These are phyloP conservation scores for Aspergillus aculeatinus DNA, from an alignment of 2,329 filamentous ascomycete genomes.

Conservation along the genomic window DNA sequence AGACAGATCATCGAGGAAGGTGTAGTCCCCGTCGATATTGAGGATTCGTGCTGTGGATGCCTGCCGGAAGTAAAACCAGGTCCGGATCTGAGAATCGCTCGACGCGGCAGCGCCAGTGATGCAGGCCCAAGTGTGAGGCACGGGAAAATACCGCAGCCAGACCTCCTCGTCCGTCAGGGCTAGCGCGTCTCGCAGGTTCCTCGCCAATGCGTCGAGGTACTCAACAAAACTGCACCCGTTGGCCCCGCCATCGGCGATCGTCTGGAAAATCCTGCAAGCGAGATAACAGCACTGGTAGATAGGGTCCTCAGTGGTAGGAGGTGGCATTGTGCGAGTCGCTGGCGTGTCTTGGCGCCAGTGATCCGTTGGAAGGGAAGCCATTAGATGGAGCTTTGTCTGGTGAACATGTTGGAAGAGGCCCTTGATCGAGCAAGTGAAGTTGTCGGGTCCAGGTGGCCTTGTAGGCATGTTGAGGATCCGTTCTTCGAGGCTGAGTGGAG, in stretches of 20 bases:
- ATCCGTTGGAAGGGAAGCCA: no score
- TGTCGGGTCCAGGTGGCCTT: no score
- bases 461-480: no score
- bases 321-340: no score
- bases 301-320: neutral
- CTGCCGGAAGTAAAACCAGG: constrained; percentile 2
- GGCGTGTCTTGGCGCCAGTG: no score
- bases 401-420: no score
- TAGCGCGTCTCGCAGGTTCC: neutral
- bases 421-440: no score
- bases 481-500: neutral
- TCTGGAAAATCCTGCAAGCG: neutral
- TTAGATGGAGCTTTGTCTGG: no score
- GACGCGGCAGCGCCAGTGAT: neutral
- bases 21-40: neutral
- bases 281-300: constrained; percentile 6
- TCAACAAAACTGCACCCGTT: neutral
- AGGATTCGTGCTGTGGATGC: neutral
- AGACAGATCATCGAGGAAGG: no score
- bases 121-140: neutral
- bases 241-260: neutral
- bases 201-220: neutral
- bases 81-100: neutral
- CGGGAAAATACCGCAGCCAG: neutral
- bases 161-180: neutral